These are phyloP conservation scores for Sicyos baderoa DNA, from an alignment of 306 rosid species.

Conservation along the genomic window DNA sequence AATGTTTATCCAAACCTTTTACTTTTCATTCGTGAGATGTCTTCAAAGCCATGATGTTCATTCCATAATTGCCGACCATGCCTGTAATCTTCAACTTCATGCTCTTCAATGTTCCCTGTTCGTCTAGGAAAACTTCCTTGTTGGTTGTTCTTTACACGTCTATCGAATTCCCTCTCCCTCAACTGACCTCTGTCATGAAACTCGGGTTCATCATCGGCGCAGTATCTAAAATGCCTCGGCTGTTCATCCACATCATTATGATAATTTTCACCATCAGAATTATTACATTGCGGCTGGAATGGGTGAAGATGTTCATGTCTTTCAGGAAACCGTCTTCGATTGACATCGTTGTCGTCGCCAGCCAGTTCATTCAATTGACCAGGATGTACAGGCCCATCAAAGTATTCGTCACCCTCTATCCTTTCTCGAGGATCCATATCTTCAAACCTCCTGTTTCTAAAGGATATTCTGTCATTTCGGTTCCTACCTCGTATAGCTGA, in stretches of 20 bases:
- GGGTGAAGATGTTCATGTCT: conserved; percentile 44
- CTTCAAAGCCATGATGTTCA: conserved; percentile 50
- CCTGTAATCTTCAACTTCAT: conserved; percentile 51
- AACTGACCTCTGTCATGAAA: conserved; percentile 69
- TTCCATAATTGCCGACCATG: conserved; percentile 65
- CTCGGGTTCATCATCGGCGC: conserved; percentile 53
- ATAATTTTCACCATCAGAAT: conserved; percentile 47
- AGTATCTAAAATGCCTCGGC: conserved; percentile 55
- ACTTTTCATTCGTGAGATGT: conserved; percentile 36
- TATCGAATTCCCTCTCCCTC: conserved; percentile 60
- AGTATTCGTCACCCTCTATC: conserved; percentile 48
- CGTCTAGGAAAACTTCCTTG: conserved; percentile 57
- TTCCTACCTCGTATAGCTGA: conserved; percentile 33
- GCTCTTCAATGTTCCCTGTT: conserved; percentile 63
- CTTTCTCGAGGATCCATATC: conserved; percentile 50
- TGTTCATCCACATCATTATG: conserved; percentile 55
- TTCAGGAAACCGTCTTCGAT: conserved; percentile 64
- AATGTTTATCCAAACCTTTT: no score
- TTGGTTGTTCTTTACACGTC: conserved; percentile 48
- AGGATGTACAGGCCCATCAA: conserved; percentile 54
- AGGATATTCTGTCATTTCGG: conserved; percentile 45
- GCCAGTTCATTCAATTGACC: conserved; percentile 37
- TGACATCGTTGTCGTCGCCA: conserved; percentile 59
- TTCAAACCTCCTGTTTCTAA: conserved; percentile 62
- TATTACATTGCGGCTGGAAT: conserved; percentile 58